Evolutionary conservation across 495 filamentous ascomycete species (phyloP).

Genomic region (Pseudomonodictys pantanalensis): DNA sequence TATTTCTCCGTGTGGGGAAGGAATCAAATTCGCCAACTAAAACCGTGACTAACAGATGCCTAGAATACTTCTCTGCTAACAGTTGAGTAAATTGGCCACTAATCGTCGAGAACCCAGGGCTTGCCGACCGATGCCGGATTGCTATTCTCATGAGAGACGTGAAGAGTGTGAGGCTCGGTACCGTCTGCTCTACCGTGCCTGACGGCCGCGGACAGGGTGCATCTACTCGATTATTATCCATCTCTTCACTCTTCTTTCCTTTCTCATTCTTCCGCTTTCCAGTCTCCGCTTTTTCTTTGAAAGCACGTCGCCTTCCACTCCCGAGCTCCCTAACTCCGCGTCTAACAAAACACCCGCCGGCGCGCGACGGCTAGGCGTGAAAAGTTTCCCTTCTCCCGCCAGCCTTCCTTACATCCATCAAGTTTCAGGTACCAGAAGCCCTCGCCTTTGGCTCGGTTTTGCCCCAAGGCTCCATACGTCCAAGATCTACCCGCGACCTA

Average conservation of each 20-base stretch:
- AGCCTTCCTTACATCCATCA: background rate
- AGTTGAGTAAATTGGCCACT: background rate
- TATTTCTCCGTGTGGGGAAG: background rate
- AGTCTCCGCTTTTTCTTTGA: background rate
- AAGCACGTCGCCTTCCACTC: background rate
- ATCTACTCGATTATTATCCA: background rate
- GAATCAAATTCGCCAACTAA: background rate
- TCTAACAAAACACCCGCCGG: background rate
- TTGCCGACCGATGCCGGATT: background rate
- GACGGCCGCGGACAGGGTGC: background rate
- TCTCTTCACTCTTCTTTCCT: background rate
- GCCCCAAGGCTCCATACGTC: background rate
- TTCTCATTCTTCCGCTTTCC: background rate
- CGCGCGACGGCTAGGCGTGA: background rate
- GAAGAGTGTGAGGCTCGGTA: background rate
- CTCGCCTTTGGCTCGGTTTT: background rate
- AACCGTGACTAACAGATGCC: background rate
- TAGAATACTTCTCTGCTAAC: background rate
- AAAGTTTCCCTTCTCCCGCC: constrained; percentile 5
- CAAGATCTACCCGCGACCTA: background rate
- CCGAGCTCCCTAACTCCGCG: background rate
- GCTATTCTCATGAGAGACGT: background rate
- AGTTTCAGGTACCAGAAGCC: background rate
- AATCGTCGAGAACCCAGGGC: background rate
- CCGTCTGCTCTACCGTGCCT: background rate